Evolutionary conservation across 345 rosid genomes (phyloP).

Genomic region (Arabidopsis thaliana): DNA sequence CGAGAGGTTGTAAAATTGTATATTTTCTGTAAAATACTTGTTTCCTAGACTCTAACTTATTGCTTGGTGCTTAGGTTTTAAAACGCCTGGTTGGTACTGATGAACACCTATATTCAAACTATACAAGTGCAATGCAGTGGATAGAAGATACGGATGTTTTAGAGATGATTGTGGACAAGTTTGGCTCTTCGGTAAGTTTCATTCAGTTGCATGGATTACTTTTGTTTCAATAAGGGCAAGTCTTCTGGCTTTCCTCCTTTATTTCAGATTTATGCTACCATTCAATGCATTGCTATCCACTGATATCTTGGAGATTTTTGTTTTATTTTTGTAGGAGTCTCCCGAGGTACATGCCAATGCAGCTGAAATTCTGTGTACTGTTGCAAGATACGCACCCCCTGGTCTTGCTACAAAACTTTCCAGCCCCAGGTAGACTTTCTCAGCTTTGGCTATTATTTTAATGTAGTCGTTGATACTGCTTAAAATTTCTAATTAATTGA

Average conservation of each 20-base stretch:
- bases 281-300: constrained; percentile 10
- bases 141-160: constrained; percentile 82
- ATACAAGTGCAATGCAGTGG: constrained; percentile 79
- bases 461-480: background rate
- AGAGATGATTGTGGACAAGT: constrained; percentile 90
- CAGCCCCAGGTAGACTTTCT: constrained; percentile 63
- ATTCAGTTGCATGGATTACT: constrained; percentile 20
- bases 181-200: constrained; percentile 86
- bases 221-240: constrained; percentile 22
- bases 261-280: background rate
- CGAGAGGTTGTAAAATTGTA: background rate
- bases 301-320: constrained; percentile 16
- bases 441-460: constrained; percentile 33
- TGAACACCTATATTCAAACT: constrained; percentile 82
- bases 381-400: constrained; percentile 84
- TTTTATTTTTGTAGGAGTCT: constrained; percentile 58
- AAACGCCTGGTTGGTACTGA: constrained; percentile 88
- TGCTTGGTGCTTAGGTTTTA: constrained; percentile 62
- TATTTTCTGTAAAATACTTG: constrained; percentile 1
- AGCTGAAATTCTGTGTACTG: constrained; percentile 89
- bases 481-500: constrained; percentile 17
- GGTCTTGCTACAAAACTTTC: constrained; percentile 80
- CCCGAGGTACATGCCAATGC: constrained; percentile 97
- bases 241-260: constrained; percentile 10
- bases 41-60: constrained; percentile 25